Percentiles rank a stretch among this genome's conserved stretches.
These are phyloP conservation scores for Rubus parviflorus DNA, from an alignment of 306 rosid species.

Conservation along the genomic window DNA sequence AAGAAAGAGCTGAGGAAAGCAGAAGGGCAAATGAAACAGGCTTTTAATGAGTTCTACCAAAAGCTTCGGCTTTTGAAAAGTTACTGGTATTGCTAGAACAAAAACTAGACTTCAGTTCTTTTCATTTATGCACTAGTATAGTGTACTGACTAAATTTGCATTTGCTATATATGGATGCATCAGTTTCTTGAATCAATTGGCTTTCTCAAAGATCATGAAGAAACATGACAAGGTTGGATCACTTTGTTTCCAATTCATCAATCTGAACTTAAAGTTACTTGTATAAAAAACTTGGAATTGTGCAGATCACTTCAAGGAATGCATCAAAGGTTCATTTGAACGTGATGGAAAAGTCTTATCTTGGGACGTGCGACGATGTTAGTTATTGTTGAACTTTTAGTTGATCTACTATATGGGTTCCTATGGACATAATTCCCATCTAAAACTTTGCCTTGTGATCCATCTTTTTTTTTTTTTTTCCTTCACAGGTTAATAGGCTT, in stretches of 20 bases:
- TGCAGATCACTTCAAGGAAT: constrained; percentile 52
- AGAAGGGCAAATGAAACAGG: constrained; percentile 51
- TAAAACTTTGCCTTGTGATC: constrained; percentile 1
- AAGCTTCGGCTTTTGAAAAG: constrained; percentile 70
- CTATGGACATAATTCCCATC: not conserved
- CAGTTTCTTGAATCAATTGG: constrained; percentile 73
- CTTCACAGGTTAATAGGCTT: constrained; percentile 50
- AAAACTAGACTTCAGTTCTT: not conserved
- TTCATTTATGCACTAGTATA: not conserved
- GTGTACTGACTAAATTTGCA: not conserved
- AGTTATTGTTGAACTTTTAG: not conserved
- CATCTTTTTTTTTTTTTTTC: constrained; percentile 17
- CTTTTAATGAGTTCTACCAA: constrained; percentile 57
- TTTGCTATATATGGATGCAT: constrained; percentile 17
- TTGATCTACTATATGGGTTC: not conserved
- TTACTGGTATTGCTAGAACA: constrained; percentile 43
- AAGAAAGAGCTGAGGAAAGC: constrained; percentile 55
- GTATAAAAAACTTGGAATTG: not conserved
- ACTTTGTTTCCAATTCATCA: constrained; percentile 12
- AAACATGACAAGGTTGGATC: constrained; percentile 73
- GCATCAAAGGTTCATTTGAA: constrained; percentile 63
- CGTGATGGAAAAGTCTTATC: constrained; percentile 64
- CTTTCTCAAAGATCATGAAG: constrained; percentile 84
- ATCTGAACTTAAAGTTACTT: constrained; percentile 4
- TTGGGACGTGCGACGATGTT: constrained; percentile 63